These are phyloP conservation scores for Termitomyces eurrhizus DNA, from an alignment of 768 basidiomycete genomes.

Conservation along the genomic window DNA sequence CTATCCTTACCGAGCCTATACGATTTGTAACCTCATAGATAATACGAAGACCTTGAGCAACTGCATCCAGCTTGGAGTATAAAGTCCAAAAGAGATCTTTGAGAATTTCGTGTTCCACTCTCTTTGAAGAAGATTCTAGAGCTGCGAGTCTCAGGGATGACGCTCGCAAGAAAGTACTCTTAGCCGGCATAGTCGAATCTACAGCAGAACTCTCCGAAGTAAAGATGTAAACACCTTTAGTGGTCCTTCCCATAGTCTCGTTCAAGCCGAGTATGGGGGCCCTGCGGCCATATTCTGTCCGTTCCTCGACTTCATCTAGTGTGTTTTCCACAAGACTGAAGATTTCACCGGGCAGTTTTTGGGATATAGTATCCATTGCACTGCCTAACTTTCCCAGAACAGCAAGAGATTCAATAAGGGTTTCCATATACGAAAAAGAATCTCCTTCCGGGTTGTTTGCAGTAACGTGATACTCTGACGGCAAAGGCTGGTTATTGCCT, in stretches of 20 bases:
- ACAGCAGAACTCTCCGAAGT: slow-evolving; percentile 25
- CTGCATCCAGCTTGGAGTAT: slow-evolving; percentile 93
- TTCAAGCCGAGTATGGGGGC: slow-evolving; percentile 33
- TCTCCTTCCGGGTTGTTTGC: slow-evolving; percentile 81
- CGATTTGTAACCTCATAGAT: slow-evolving; percentile 88
- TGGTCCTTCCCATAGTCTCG: slow-evolving; percentile 33
- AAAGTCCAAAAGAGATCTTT: slow-evolving; percentile 95
- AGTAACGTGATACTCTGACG: slow-evolving; percentile 14
- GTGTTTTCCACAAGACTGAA: slow-evolving; percentile 83
- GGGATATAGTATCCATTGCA: slow-evolving; percentile 78
- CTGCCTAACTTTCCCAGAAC: slow-evolving; percentile 85
- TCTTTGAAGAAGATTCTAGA: slow-evolving; percentile 68
- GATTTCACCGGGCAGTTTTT: slow-evolving; percentile 81
- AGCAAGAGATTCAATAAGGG: slow-evolving; percentile 87
- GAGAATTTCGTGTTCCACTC: slow-evolving; percentile 79
- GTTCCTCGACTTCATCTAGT: slow-evolving; percentile 87
- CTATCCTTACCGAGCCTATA: slow-evolving; percentile 82
- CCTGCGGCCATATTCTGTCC: slow-evolving; percentile 74
- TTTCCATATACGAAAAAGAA: slow-evolving; percentile 92
- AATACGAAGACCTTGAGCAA: slow-evolving; percentile 86
- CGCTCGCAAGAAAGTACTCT: slow-evolving; percentile 36
- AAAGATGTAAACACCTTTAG: slow-evolving; percentile 55
- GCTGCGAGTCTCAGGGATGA: slow-evolving; percentile 64
- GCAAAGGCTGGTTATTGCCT: slow-evolving; percentile 19
- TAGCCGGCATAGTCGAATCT: slow-evolving; percentile 19